Conservation (phyloP, 805 yeast species). For the Vanderwaltozyma verrucispora region DNA sequence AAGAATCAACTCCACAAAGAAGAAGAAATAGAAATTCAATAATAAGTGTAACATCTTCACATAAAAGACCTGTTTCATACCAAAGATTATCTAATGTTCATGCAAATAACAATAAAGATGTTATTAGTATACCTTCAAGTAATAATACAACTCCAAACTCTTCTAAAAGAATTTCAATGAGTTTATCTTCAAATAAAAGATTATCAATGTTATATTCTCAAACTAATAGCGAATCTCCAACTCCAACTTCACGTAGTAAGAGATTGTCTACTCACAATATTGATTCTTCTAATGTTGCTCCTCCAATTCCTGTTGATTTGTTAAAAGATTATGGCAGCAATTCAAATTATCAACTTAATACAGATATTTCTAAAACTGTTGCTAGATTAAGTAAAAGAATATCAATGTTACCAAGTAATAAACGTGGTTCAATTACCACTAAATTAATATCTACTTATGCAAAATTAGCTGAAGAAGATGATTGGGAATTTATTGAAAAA, state of each 20-base stretch:
- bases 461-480: slow-evolving; percentile 50
- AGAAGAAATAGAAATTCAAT: slow-evolving; percentile 32
- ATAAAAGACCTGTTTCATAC: slow-evolving; percentile 40
- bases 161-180: slow-evolving; percentile 19
- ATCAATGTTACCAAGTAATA: slow-evolving; percentile 33
- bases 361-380: slow-evolving; percentile 7
- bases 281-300: slow-evolving; percentile 13
- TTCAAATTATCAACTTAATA: not conserved
- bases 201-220: slow-evolving; percentile 11
- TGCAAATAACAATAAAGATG: slow-evolving; percentile 10
- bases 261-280: slow-evolving; percentile 16
- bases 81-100: slow-evolving; percentile 25
- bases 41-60: slow-evolving; percentile 39
- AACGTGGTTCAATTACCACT: slow-evolving; percentile 64
- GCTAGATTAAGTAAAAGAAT: slow-evolving; percentile 28
- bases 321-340: slow-evolving; percentile 9
- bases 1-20: slow-evolving; percentile 23
- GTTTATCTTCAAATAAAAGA: slow-evolving; percentile 21
- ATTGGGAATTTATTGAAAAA: slow-evolving; percentile 60
- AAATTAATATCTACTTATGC: slow-evolving; percentile 66
- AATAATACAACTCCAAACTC: slow-evolving; percentile 12
- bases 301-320: slow-evolving; percentile 20
- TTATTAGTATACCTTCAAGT: slow-evolving; percentile 15
- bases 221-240: slow-evolving; percentile 20
- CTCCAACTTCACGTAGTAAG: slow-evolving; percentile 23